A percentile compares a stretch with the other conserved stretches of the same genome.
These are phyloP conservation scores for Saccharata proteae DNA, from an alignment of 2,329 filamentous ascomycete genomes.

Conservation along the genomic window DNA sequence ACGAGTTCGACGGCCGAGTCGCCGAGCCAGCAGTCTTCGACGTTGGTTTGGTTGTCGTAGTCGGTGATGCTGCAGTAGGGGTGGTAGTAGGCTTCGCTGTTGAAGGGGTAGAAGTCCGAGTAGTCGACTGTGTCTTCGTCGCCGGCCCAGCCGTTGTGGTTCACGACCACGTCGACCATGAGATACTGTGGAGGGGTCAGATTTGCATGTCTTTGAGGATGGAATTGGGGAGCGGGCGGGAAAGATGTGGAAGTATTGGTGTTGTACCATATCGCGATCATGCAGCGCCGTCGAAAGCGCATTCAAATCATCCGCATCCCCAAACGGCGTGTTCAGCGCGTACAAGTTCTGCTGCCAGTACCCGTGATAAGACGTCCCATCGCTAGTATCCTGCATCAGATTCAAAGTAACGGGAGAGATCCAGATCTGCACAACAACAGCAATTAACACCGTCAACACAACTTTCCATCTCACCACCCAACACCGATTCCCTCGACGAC, in stretches of 20 bases:
- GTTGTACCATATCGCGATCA: constrained; percentile 38
- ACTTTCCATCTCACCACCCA: too few species aligned
- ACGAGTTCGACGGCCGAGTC: constrained; percentile 32
- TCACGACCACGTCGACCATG: constrained; percentile 49
- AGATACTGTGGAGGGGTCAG: constrained; percentile 34
- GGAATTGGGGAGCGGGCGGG: neutral
- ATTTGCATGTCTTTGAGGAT: neutral
- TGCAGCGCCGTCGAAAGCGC: constrained; percentile 45
- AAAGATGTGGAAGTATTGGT: constrained; percentile 1
- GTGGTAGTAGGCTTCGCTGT: constrained; percentile 48
- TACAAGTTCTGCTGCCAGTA: constrained; percentile 44
- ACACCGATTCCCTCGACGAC: neutral
- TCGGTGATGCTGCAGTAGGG: constrained; percentile 43
- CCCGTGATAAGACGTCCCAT: constrained; percentile 36
- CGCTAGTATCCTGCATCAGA: constrained; percentile 26
- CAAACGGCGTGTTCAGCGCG: constrained; percentile 45
- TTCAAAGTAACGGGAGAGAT: constrained; percentile 36
- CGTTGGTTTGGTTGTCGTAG: constrained; percentile 38
- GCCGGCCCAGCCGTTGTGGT: constrained; percentile 44
- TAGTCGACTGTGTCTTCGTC: constrained; percentile 40
- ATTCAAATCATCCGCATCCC: constrained; percentile 46
- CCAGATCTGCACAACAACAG: constrained; percentile 28
- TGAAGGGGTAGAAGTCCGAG: constrained; percentile 39
- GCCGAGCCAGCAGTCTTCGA: constrained; percentile 40
- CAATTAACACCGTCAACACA: too few species aligned